Evolutionary conservation across 345 rosid genomes (phyloP).

Genomic region (Populus alba): DNA sequence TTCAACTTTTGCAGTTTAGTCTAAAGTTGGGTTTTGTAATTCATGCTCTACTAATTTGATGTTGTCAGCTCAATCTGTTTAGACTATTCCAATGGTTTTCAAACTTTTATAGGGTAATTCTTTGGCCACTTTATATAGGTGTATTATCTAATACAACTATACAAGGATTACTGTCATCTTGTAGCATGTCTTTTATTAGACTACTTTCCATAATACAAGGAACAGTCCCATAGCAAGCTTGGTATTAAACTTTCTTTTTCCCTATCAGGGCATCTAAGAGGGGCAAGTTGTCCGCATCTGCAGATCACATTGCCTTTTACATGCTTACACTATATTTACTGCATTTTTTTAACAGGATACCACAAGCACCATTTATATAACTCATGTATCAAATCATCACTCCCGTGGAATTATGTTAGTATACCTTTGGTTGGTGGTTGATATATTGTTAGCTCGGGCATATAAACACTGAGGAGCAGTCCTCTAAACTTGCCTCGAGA

Average conservation of each 20-base stretch:
- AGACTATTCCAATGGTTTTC: neutral
- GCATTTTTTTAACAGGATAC: neutral
- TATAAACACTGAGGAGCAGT: neutral
- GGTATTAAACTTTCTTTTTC: neutral
- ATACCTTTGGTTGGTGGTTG: too few relatives aligned
- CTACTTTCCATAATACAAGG: neutral
- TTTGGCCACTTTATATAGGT: neutral
- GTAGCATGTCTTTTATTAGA: neutral
- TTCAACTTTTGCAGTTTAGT: neutral
- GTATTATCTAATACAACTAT: neutral
- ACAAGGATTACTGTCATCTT: neutral
- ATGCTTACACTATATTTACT: neutral
- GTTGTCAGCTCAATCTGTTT: too few relatives aligned
- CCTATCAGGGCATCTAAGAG: neutral
- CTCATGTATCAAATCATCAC: too few relatives aligned
- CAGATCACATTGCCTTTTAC: neutral
- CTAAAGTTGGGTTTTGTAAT: neutral
- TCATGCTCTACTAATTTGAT: neutral
- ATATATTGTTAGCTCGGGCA: too few relatives aligned
- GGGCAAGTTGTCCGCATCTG: neutral
- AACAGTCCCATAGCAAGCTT: neutral
- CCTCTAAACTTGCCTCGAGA: neutral
- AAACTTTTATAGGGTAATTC: neutral
- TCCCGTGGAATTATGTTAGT: too few relatives aligned
- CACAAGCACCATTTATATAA: neutral